Base-by-base conservation (phyloP, 495 filamentous ascomycete species). In the Penicillium robsamsonii region DNA sequence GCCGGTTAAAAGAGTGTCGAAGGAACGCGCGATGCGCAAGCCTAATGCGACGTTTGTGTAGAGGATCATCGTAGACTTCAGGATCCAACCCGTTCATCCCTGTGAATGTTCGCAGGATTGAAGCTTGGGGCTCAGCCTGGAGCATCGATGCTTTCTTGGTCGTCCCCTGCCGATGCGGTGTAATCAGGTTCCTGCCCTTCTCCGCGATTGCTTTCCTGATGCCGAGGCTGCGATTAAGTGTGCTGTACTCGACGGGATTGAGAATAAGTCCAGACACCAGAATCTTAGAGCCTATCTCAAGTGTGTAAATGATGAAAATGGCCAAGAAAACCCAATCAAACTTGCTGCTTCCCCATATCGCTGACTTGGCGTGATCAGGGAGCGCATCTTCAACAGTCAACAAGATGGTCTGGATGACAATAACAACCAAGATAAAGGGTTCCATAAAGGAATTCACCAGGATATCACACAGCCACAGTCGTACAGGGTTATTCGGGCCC, bases 21-120 rank as follows among this genome's bases (percentile, higher is more conserved):
- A 99, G 78, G 69, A 96, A 97, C 5, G 94, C 94, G 53, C 94
- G 86, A 55, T 92, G 86, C 30, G 94, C 94, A 52, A 99, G 81
- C 50, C 92, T 84, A 53, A 87, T 73, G 48, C 93, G 88, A 65
- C 90, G 88, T 65, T 91, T 89, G 58, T 96, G 89, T 47, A 91
- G 81, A 50, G 86, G 78, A 53, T 90, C 84, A 41, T 84, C 82
- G 17, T 78, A 79, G 38, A 74, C 64, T 35, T 77, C 64, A 46
- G 81, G 74, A 37, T 76, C 71, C 29, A 77, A 64, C 35, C 71
- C 78, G 68, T 90, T 85, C 68, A 88, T 81, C 58, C 87, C 82
- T 18, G 92, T 96, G 61, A 97, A 93, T 1, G 90, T 87, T 20
- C 90, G 82, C 45, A 96, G 70, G 57, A 97, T 86, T 0, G 92